Percentiles rank a stretch among this genome's conserved stretches.
Evolutionary conservation across 1,284 basidiomycete species (phyloP).

Genomic region (Papiliotrema terrestris): DNA sequence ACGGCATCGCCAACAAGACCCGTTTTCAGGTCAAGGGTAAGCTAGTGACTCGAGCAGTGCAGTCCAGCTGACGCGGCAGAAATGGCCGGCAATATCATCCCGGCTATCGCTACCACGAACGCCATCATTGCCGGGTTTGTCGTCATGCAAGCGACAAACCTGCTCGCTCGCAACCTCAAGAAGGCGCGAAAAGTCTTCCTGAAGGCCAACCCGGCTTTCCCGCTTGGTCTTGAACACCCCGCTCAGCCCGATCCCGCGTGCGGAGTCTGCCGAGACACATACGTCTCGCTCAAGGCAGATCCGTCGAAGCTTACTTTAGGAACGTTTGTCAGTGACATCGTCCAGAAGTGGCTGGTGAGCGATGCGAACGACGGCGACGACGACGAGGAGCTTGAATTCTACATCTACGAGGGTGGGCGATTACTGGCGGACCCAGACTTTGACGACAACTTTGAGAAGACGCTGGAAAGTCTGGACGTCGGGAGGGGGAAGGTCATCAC

Average conservation of each 20-base stretch:
- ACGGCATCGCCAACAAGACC: conserved; percentile 83
- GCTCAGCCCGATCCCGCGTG: conserved; percentile 67
- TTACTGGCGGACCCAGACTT: conserved; percentile 46
- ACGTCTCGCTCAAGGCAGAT: conserved; percentile 70
- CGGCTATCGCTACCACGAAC: conserved; percentile 98
- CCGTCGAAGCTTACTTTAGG: conserved; percentile 63
- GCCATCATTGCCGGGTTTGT: conserved; percentile 93
- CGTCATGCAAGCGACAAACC: conserved; percentile 83
- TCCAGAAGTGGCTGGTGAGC: conserved; percentile 34
- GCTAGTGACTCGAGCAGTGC: conserved; percentile 4
- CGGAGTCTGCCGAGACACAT: conserved; percentile 81
- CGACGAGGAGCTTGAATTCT: conserved; percentile 58
- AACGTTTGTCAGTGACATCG: conserved; percentile 65
- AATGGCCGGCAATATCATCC: conserved; percentile 99
- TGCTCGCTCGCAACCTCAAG: conserved; percentile 55
- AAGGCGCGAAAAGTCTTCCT: conserved; percentile 65
- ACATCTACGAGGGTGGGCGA: conserved; percentile 75
- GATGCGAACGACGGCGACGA: conserved; percentile 37
- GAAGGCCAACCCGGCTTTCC: conserved; percentile 69
- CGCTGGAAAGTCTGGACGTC: conserved; percentile 42
- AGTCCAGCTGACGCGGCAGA: conserved; percentile 55
- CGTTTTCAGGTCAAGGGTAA: conserved; percentile 94
- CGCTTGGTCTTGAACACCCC: conserved; percentile 64
- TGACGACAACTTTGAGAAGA: conserved; percentile 42
- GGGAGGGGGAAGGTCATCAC: conserved; percentile 65